Evolutionary conservation across 1,284 basidiomycete species (phyloP), one percentile per base, ranked within the genome.

Genomic region (Moesziomyces globuligerus): DNA sequence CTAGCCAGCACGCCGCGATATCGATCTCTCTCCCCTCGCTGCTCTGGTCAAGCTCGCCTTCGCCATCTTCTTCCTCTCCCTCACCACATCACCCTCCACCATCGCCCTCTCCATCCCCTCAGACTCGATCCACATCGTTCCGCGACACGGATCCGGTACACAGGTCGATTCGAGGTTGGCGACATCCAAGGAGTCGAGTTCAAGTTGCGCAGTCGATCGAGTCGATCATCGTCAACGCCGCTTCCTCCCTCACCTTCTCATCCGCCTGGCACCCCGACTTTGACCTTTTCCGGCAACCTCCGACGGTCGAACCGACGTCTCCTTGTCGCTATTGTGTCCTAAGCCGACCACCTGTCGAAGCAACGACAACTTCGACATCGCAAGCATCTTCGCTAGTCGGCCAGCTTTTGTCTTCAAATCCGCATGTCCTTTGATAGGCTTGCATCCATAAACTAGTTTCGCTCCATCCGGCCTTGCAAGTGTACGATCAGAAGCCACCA

Each of bases 401-500:
- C 18, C 42, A 44, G 15, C 25, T n/a, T 28, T 15, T 11, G 29
- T 46, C 28, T 10, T 34, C 24, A 6, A 17, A n/a, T 29, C 10
- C n/a, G 42, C 47, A 49, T 41, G 54, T 50, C 48, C 51, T 55
- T 55, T 51, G 62, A 59, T 24, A 47, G 48, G 55, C 43, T 47
- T 26, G 36, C 45, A 52, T 32, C 23, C 29, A 26, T 36, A 7
- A 5, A 25, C 26, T 11, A 26, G 8, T 11, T 17, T 20, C 17
- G 39, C 23, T 23, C 10, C 23, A 37, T 15, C n/a, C 20, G 20
- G 3, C 13, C 37, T 15, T 20, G 20, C 32, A 25, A 24, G 18
- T 23, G 23, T 20, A 17, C 17, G 40, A 25, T 38, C 34, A 36
- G 4, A 40, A 15, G 25, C 25, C 25, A 34, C 21, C 21, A n/a